A percentile compares a stretch with the other conserved stretches of the same genome.
Conservation (phyloP, 345 rosid genomes). For the Gossypium anomalum region DNA sequence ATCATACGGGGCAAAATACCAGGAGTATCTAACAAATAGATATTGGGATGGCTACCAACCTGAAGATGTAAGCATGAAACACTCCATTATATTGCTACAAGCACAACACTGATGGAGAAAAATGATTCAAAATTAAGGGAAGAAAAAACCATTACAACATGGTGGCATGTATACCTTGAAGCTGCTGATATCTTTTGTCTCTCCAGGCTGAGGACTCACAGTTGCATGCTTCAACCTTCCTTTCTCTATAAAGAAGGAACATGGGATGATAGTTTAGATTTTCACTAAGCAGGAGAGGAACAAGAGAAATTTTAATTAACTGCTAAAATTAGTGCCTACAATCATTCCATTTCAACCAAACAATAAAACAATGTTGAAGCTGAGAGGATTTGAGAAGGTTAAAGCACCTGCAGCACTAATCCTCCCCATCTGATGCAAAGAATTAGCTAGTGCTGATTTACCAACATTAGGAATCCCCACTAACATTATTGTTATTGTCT, state of each 20-base stretch:
- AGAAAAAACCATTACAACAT: background rate
- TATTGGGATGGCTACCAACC: constrained; percentile 82
- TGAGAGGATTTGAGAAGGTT: constrained; percentile 4
- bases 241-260: constrained; percentile 43
- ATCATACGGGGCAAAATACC: constrained; percentile 65
- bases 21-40: constrained; percentile 79
- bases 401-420: constrained; percentile 63
- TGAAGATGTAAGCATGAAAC: constrained; percentile 17
- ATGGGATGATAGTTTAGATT: background rate
- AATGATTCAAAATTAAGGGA: background rate
- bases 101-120: background rate
- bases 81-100: background rate
- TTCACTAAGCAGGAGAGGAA: background rate
- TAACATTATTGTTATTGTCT: constrained; percentile 58
- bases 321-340: background rate
- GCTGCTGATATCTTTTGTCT: constrained; percentile 80
- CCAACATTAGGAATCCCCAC: constrained; percentile 87
- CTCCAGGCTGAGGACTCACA: constrained; percentile 78
- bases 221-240: constrained; percentile 71
- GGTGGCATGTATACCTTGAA: constrained; percentile 48
- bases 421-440: constrained; percentile 84
- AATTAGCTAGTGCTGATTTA: constrained; percentile 75
- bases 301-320: background rate
- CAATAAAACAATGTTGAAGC: background rate
- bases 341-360: background rate